Conservation (phyloP, 805 yeast genomes). For the Kodamaea laetipori region DNA sequence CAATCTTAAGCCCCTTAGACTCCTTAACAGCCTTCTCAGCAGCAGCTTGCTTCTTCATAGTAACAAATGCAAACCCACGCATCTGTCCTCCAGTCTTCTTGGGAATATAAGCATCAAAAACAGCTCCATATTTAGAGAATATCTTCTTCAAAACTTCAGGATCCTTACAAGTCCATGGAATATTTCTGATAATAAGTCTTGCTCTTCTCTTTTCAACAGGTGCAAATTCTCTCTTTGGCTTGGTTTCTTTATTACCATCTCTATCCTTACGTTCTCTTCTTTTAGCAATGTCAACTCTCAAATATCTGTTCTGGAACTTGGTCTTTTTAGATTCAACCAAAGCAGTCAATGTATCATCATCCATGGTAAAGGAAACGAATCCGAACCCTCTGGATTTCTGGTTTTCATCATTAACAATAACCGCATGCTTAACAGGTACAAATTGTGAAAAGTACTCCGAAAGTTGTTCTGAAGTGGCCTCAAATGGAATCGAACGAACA, state of each 20-base stretch:
- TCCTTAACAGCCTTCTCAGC: conserved; percentile 84
- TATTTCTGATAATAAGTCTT: conserved; percentile 82
- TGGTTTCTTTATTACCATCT: conserved; percentile 9
- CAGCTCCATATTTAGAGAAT: conserved; percentile 80
- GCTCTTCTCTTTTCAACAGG: conserved; percentile 79
- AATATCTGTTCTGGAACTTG: conserved; percentile 64
- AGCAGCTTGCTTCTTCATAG: conserved; percentile 75
- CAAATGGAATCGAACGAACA: conserved; percentile 80
- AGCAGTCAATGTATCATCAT: conserved; percentile 82
- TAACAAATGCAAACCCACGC: conserved; percentile 94
- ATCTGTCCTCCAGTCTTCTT: conserved; percentile 83
- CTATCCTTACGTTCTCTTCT: conserved; percentile 74
- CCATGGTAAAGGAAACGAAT: conserved; percentile 83
- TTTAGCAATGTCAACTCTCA: conserved; percentile 85
- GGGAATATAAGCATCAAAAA: conserved; percentile 86
- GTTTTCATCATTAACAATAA: conserved; percentile 76
- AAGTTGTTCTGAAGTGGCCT: conserved; percentile 78
- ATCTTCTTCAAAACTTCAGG: conserved; percentile 68
- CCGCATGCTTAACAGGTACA: conserved; percentile 95
- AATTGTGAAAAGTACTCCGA: conserved; percentile 86
- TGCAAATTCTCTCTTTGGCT: conserved; percentile 20
- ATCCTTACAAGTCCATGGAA: conserved; percentile 93
- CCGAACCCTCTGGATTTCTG: conserved; percentile 91
- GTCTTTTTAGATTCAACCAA: conserved; percentile 63
- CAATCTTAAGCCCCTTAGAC: conserved; percentile 72